Evolutionary conservation across 768 basidiomycete genomes (phyloP).

Genomic region (Leccinum fibrillosum): DNA sequence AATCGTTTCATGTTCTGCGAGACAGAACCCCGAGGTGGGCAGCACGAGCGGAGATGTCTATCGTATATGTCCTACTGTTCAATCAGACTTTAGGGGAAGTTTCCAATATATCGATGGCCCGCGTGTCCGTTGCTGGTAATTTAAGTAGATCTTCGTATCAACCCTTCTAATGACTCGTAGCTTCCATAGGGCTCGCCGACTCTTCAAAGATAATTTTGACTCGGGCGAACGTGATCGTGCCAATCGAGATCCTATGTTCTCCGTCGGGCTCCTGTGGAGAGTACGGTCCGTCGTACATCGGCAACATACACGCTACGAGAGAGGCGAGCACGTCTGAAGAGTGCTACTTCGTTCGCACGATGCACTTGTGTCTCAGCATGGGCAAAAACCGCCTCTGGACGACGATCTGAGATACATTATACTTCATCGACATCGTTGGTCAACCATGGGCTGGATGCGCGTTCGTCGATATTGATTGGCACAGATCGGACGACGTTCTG

Average conservation of each 20-base stretch:
- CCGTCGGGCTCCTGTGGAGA: neutral
- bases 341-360: slow-evolving; percentile 4
- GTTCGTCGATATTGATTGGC: neutral
- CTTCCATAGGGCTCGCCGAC: neutral
- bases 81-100: neutral
- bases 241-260: neutral
- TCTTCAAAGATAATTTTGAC: neutral
- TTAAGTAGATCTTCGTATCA: neutral
- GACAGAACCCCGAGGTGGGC: too few species aligned
- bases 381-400: slow-evolving; percentile 5
- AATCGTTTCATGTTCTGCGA: neutral
- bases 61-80: neutral
- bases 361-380: slow-evolving; percentile 12
- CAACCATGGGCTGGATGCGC: slow-evolving; percentile 4
- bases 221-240: slow-evolving; percentile 1
- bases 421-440: neutral
- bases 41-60: neutral
- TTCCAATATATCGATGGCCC: neutral
- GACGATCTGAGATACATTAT: neutral
- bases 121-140: neutral
- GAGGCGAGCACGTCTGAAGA: neutral
- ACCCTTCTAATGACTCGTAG: too few species aligned
- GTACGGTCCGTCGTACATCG: slow-evolving; percentile 1
- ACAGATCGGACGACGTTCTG: neutral
- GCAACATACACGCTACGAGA: neutral